Evolutionary conservation across 768 basidiomycete genomes (phyloP).

Genomic region (Mycena pura): DNA sequence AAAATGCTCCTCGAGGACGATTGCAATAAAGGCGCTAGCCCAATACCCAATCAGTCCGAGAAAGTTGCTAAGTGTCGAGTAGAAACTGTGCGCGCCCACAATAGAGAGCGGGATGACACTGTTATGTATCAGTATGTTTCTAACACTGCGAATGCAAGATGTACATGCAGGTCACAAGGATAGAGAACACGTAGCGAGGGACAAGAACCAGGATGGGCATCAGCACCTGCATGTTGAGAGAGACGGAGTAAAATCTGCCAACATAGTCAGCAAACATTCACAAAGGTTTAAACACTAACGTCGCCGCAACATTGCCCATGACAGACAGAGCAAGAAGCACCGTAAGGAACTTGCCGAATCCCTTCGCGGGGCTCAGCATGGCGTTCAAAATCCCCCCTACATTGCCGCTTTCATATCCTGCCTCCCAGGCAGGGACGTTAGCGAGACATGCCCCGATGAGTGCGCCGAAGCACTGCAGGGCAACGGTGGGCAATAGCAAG

Average conservation of each 20-base stretch:
- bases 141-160: conserved; percentile 27
- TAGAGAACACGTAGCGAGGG: conserved; percentile 79
- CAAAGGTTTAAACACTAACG: conserved; percentile 31
- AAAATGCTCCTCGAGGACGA: conserved; percentile 74
- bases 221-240: conserved; percentile 74
- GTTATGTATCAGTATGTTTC: background rate
- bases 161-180: conserved; percentile 75
- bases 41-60: conserved; percentile 77
- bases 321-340: conserved; percentile 84
- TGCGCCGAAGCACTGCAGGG: conserved; percentile 60
- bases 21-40: conserved; percentile 64
- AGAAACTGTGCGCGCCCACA: conserved; percentile 77
- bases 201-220: conserved; percentile 63
- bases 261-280: background rate
- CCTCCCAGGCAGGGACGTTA: conserved; percentile 64
- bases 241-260: conserved; percentile 71
- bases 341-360: conserved; percentile 81
- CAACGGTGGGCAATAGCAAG: conserved; percentile 67
- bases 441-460: conserved; percentile 66
- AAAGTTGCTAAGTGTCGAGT: conserved; percentile 74
- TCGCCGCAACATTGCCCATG: conserved; percentile 80
- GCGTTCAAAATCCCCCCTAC: conserved; percentile 77
- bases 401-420: conserved; percentile 61
- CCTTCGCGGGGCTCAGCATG: conserved; percentile 71
- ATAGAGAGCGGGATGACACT: conserved; percentile 80